These are phyloP conservation scores for Fusarium goolgardi DNA, from an alignment of 2,329 filamentous ascomycete species.

Conservation along the genomic window DNA sequence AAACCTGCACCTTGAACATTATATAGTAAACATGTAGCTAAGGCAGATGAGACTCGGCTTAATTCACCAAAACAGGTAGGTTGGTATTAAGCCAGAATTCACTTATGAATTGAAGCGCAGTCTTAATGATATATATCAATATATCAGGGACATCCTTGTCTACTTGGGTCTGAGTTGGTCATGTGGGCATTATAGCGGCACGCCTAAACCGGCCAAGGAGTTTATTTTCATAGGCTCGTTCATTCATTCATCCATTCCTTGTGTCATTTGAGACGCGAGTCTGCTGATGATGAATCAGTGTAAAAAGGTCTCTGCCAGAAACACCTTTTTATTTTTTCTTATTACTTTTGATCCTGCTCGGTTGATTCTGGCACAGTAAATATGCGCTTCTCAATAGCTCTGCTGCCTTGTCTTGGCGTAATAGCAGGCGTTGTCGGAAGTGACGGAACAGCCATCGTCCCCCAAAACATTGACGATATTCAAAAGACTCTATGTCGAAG, in stretches of 20 bases:
- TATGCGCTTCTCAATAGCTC: slow-evolving; percentile 20
- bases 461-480: slow-evolving; percentile 8
- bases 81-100: not conserved
- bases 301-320: not conserved
- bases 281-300: slow-evolving; percentile 25
- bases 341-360: not conserved
- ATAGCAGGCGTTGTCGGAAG: slow-evolving; percentile 17
- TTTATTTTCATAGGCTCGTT: not conserved
- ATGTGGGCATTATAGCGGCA: slow-evolving; percentile 25
- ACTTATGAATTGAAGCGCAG: not conserved
- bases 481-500: slow-evolving; percentile 27
- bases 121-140: not conserved
- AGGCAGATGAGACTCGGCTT: not conserved
- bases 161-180: slow-evolving; percentile 28
- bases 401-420: slow-evolving; percentile 26
- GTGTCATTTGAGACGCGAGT: slow-evolving; percentile 19
- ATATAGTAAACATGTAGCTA: not conserved
- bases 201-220: slow-evolving; percentile 22
- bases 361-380: not conserved
- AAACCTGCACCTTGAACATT: not conserved
- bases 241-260: slow-evolving; percentile 18
- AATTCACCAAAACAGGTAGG: not conserved
- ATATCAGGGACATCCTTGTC: not conserved
- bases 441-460: slow-evolving; percentile 12
- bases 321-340: not conserved